Conservation (phyloP, 768 basidiomycete genomes). For the Krasilnikovozyma curviuscula region DNA sequence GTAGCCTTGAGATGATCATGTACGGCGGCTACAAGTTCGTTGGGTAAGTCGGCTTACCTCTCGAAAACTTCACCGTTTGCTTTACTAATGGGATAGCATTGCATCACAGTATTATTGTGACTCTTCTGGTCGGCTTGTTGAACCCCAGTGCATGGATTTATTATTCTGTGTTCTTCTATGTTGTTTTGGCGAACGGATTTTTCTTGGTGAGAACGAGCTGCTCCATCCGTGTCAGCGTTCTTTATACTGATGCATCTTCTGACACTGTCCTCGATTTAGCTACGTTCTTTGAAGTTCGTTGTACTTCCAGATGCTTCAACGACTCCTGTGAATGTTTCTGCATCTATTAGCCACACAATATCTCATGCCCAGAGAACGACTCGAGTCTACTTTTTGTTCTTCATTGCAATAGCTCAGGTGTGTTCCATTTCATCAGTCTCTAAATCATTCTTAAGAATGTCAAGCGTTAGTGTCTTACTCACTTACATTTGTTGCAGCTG, state of each 20-base stretch:
- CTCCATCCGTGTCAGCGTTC: neutral
- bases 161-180: conserved; percentile 56
- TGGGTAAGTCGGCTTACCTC: conserved; percentile 44
- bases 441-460: too few species aligned
- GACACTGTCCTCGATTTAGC: conserved; percentile 32
- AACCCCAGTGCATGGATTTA: conserved; percentile 44
- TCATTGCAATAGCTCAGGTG: conserved; percentile 62
- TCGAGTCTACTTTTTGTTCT: conserved; percentile 71
- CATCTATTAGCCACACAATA: conserved; percentile 41
- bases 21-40: conserved; percentile 98
- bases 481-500: too few species aligned
- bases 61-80: neutral
- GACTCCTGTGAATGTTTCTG: conserved; percentile 27
- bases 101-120: conserved; percentile 51
- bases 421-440: too few species aligned
- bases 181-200: conserved; percentile 74
- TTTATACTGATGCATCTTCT: neutral
- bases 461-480: too few species aligned
- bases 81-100: neutral
- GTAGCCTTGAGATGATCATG: conserved; percentile 59
- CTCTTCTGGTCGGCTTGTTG: conserved; percentile 52
- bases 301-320: conserved; percentile 61
- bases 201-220: conserved; percentile 52
- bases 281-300: conserved; percentile 78
- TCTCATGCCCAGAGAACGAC: conserved; percentile 62